phyloP scores from a whole-genome alignment of 1,284 basidiomycete genomes.

The Crepidotus sp. region DNA sequence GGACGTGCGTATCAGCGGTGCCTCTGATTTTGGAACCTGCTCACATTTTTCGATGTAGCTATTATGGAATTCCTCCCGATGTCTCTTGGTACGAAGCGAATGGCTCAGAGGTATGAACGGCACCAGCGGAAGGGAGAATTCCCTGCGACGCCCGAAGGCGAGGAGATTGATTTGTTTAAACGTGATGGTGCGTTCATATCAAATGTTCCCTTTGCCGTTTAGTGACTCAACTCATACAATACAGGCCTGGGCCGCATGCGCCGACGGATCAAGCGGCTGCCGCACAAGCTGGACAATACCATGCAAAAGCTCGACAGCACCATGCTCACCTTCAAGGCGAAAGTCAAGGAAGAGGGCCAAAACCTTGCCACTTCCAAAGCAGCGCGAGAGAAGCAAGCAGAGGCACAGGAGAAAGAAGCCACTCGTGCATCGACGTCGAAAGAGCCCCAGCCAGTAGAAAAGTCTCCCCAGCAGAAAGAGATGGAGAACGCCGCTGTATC shows the following conservation, averaged over 20 bases:
- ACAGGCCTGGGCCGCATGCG: conserved; percentile 17
- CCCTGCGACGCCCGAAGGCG: conserved; percentile 19
- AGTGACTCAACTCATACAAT: background rate
- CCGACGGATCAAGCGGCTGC: conserved; percentile 14
- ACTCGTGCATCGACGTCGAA: conserved; percentile 9
- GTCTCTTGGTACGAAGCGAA: conserved; percentile 49
- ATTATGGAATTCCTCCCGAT: conserved; percentile 49
- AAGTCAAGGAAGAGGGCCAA: conserved; percentile 14
- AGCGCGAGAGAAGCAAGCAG: conserved; percentile 7
- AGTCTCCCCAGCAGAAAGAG: conserved; percentile 1
- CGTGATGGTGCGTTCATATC: conserved; percentile 26
- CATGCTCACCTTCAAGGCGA: conserved; percentile 8
- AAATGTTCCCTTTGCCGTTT: background rate
- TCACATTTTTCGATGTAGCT: conserved; percentile 24
- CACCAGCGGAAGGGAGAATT: conserved; percentile 20
- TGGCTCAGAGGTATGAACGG: conserved; percentile 32
- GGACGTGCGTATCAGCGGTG: conserved; percentile 25
- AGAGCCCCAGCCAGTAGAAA: conserved; percentile 4
- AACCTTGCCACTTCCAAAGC: conserved; percentile 10
- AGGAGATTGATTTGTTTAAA: conserved; percentile 37
- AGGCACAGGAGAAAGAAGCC: conserved; percentile 5
- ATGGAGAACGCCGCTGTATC: conserved; percentile 5
- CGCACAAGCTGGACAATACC: conserved; percentile 9
- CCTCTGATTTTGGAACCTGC: background rate
- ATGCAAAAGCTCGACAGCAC: conserved; percentile 12